phyloP scores from a whole-genome alignment of 2,329 filamentous ascomycete genomes.

The Hypoxylon sp. region DNA sequence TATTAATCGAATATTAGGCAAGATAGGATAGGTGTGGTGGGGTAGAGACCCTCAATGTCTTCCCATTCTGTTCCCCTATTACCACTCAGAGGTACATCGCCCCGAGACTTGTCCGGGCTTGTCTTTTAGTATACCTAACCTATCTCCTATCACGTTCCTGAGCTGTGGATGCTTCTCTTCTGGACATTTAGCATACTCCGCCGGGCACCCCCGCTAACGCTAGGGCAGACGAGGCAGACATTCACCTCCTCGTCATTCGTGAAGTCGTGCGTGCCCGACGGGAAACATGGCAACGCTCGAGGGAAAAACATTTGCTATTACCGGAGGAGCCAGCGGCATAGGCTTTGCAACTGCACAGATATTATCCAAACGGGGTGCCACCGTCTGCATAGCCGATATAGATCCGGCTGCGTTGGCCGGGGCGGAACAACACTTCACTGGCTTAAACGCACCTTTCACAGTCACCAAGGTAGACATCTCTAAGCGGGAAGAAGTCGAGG shows the following conservation, averaged over 20 bases:
- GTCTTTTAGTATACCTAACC: background rate
- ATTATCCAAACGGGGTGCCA: slow-evolving; percentile 42
- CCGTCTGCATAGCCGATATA: slow-evolving; percentile 44
- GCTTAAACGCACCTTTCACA: slow-evolving; percentile 40
- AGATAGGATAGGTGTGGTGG: too few species aligned
- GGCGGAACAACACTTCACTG: slow-evolving; percentile 41
- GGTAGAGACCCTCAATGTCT: too few species aligned
- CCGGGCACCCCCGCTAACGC: slow-evolving; percentile 12
- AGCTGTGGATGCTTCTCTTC: too few species aligned
- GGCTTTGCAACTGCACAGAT: slow-evolving; percentile 45
- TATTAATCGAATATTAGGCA: too few species aligned
- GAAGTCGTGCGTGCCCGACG: background rate
- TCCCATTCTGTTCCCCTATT: too few species aligned
- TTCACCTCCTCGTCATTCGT: background rate
- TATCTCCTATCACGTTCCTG: background rate
- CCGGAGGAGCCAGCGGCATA: slow-evolving; percentile 52
- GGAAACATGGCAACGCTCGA: slow-evolving; percentile 36
- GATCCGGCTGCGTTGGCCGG: slow-evolving; percentile 40
- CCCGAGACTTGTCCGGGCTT: too few species aligned
- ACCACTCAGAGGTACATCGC: too few species aligned
- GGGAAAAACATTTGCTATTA: slow-evolving; percentile 52
- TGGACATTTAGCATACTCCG: too few species aligned
- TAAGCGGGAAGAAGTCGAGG: slow-evolving; percentile 56
- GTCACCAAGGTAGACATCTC: slow-evolving; percentile 58
- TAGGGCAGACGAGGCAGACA: too few species aligned